A percentile compares a stretch with the other conserved stretches of the same genome.
Evolutionary conservation across 2,329 filamentous ascomycete species (phyloP).

Genomic region (Trichoderma pleuroti): DNA sequence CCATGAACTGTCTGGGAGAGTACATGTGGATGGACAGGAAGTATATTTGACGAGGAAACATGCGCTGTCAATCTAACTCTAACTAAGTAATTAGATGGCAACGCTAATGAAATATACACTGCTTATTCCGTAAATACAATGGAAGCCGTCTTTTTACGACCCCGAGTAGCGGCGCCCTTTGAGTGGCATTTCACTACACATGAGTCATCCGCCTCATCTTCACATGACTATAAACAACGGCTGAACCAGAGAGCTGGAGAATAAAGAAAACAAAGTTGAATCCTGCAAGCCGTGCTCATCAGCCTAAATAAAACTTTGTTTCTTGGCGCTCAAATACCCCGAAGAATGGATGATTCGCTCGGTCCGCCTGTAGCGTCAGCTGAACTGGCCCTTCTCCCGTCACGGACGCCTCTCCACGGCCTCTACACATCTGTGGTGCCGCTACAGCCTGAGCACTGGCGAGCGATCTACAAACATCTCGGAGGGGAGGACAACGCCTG

Average conservation of each 20-base stretch:
- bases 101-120: background rate
- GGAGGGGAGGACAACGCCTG: slow-evolving; percentile 31
- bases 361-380: slow-evolving; percentile 10
- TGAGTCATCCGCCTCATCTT: background rate
- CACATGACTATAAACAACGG: background rate
- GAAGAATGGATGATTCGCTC: background rate
- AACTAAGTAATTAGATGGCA: background rate
- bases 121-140: background rate
- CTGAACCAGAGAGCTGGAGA: background rate
- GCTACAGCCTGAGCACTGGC: slow-evolving; percentile 27
- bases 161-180: slow-evolving; percentile 2
- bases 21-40: background rate
- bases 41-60: background rate
- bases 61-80: background rate
- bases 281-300: background rate
- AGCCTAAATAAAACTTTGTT: background rate
- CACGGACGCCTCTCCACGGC: slow-evolving; percentile 27
- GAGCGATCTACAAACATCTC: slow-evolving; percentile 32
- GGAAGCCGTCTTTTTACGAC: background rate
- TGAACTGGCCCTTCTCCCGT: slow-evolving; percentile 17
- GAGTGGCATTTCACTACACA: background rate
- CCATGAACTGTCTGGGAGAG: background rate
- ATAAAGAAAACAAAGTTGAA: background rate
- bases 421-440: slow-evolving; percentile 32
- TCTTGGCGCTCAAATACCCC: background rate